Percentiles rank a stretch among this genome's conserved stretches.
Conservation (phyloP, 768 basidiomycete species). For the Naematelia encephala region DNA sequence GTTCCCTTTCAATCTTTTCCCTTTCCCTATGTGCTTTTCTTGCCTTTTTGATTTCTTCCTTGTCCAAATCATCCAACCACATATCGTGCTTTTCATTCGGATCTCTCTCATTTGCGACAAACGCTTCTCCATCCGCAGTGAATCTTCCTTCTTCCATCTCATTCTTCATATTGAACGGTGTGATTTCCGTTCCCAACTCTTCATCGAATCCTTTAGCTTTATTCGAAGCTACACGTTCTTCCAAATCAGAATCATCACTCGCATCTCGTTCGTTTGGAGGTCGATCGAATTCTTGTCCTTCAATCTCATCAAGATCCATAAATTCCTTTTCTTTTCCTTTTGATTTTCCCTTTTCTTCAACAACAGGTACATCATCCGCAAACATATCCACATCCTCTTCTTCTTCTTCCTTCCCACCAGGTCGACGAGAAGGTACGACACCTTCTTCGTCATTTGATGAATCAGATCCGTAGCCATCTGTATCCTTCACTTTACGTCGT, state of each 20-base stretch:
- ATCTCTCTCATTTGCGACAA: conserved; percentile 78
- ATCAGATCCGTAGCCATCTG: conserved; percentile 87
- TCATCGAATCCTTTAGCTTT: conserved; percentile 53
- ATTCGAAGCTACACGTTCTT: conserved; percentile 72
- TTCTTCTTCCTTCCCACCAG: conserved; percentile 49
- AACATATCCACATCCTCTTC: conserved; percentile 77
- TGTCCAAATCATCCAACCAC: conserved; percentile 88
- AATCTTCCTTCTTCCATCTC: conserved; percentile 99
- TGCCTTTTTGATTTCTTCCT: conserved; percentile 79
- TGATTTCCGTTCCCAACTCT: conserved; percentile 85
- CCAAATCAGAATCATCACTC: conserved; percentile 57
- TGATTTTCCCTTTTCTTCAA: conserved; percentile 42
- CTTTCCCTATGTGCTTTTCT: conserved; percentile 67
- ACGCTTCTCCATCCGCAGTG: conserved; percentile 72
- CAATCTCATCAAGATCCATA: conserved; percentile 87
- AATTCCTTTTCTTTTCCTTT: conserved; percentile 68
- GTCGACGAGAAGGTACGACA: conserved; percentile 75
- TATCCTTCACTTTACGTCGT: conserved; percentile 68
- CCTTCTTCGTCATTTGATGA: conserved; percentile 92
- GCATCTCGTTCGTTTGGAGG: conserved; percentile 15
- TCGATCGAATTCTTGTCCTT: conserved; percentile 81
- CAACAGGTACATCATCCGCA: conserved; percentile 56
- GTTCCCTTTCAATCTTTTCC: conserved; percentile 65
- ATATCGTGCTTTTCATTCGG: conserved; percentile 86
- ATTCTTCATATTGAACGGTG: conserved; percentile 97